Conservation (phyloP, 805 yeast genomes). For the Kodamaea neixiangensis region DNA sequence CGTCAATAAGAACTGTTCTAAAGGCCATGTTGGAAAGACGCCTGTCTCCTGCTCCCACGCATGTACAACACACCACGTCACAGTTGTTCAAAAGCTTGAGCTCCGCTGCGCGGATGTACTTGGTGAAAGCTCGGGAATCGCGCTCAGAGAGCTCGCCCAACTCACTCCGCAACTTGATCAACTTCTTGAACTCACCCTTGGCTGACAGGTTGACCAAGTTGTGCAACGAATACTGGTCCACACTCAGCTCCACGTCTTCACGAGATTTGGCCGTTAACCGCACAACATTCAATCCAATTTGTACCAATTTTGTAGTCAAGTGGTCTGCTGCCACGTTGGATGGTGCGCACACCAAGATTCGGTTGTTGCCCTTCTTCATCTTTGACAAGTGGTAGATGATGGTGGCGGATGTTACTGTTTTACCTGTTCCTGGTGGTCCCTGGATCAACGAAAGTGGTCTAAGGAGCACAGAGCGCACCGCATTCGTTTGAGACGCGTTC, state of each 20-base stretch:
- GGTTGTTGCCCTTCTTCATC: constrained; percentile 41
- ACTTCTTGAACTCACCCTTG: constrained; percentile 57
- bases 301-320: constrained; percentile 68
- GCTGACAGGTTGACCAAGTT: constrained; percentile 50
- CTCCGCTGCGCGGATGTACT: constrained; percentile 51
- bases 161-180: constrained; percentile 59
- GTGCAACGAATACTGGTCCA: constrained; percentile 59
- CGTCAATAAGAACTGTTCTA: constrained; percentile 84
- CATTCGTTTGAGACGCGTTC: constrained; percentile 77
- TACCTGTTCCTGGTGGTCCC: constrained; percentile 95
- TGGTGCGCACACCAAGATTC: constrained; percentile 87
- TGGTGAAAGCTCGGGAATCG: constrained; percentile 51
- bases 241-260: constrained; percentile 75
- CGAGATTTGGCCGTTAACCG: constrained; percentile 74
- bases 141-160: constrained; percentile 64
- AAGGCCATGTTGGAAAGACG: constrained; percentile 59
- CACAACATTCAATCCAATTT: constrained; percentile 75
- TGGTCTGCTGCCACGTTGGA: constrained; percentile 96
- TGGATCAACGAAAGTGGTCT: constrained; percentile 81
- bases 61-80: constrained; percentile 85
- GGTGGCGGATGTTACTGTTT: constrained; percentile 90
- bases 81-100: constrained; percentile 50
- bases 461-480: constrained; percentile 67
- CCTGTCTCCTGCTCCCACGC: constrained; percentile 87
- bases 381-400: constrained; percentile 75